A percentile compares a stretch with the other conserved stretches of the same genome.
phyloP scores from a whole-genome alignment of 768 basidiomycete genomes.

The Lactifluus echinatus region DNA sequence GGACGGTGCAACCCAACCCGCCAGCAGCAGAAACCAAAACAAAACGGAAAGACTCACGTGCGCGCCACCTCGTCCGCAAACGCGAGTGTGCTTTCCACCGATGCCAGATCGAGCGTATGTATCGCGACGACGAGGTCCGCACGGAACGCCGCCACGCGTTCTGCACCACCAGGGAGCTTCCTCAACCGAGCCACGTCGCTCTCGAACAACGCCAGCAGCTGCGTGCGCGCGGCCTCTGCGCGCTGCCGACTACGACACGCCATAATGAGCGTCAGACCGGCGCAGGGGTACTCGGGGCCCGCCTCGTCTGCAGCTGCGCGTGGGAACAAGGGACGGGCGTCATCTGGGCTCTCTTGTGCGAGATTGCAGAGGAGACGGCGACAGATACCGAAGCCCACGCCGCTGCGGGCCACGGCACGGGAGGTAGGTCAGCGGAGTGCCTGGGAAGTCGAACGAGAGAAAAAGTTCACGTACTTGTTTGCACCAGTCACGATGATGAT shows the following conservation, averaged over 20 bases:
- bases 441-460: background rate
- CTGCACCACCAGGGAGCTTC: conserved; percentile 34
- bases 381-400: conserved; percentile 78
- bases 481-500: conserved; percentile 31
- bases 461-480: conserved; percentile 26
- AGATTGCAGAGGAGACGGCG: conserved; percentile 67
- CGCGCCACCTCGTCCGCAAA: conserved; percentile 48
- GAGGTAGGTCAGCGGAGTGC: background rate
- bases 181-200: conserved; percentile 37
- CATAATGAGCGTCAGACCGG: conserved; percentile 66
- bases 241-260: conserved; percentile 64
- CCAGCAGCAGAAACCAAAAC: too few species aligned
- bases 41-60: conserved; percentile 37
- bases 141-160: conserved; percentile 49
- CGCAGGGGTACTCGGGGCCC: conserved; percentile 28
- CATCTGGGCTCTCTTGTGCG: conserved; percentile 40
- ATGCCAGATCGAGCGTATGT: conserved; percentile 55
- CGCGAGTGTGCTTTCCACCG: conserved; percentile 47
- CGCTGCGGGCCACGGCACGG: conserved; percentile 45
- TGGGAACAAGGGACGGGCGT: conserved; percentile 40
- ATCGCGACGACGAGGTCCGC: conserved; percentile 52
- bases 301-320: conserved; percentile 21
- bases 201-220: conserved; percentile 48
- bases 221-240: conserved; percentile 51
- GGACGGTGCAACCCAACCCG: too few species aligned